Evolutionary conservation across 345 rosid genomes (phyloP), one percentile per base, ranked within the genome.

Genomic region (Atalantia buxifolia): DNA sequence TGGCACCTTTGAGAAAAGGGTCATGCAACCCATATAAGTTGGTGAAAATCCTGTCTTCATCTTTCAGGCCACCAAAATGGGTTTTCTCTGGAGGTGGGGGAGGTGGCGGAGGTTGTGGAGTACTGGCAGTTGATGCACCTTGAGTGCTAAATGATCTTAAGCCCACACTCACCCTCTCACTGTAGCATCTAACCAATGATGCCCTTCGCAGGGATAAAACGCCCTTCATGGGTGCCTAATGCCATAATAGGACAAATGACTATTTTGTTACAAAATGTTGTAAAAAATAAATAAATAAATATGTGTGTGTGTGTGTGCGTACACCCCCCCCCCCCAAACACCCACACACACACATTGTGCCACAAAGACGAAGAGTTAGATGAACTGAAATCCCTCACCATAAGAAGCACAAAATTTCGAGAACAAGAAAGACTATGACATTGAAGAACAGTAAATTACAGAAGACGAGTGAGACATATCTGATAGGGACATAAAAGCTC

Each of bases 41-140:
- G 71, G 98, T 92, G 83, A 97, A 94, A 72, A 97, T 97, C 65
- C 98, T 87, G 77, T 97, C 99, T 84, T 94, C 98, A 62, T 97
- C 99, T 81, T 90, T 97, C 69, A 97, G 84, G 77, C 94, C 98
- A 79, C 98, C 98, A 63, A 97, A 96, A 86, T 92, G 98, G 79
- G 98, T 92, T 89, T 94, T 97, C 85, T 97, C 98, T 0, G 96
- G 98, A 78, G 98, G 95, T 7, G 99, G 98, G 9, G 97, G 97
- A 9, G 95, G 93, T 38, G 94, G 92, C 1, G 97, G 92, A 59
- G 99, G 91, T 85, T 87, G 94, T 40, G 98, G 87, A 72, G 89
- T 74, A 75, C 86, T 80, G 45, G 90, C 84, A 80, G 87, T 87
- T 65, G 93, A 75, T 33, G 93, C 91, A 81, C 90, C 97, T 82